Base-by-base conservation (phyloP, 768 basidiomycete species). In the Rhizopogon sp. region DNA sequence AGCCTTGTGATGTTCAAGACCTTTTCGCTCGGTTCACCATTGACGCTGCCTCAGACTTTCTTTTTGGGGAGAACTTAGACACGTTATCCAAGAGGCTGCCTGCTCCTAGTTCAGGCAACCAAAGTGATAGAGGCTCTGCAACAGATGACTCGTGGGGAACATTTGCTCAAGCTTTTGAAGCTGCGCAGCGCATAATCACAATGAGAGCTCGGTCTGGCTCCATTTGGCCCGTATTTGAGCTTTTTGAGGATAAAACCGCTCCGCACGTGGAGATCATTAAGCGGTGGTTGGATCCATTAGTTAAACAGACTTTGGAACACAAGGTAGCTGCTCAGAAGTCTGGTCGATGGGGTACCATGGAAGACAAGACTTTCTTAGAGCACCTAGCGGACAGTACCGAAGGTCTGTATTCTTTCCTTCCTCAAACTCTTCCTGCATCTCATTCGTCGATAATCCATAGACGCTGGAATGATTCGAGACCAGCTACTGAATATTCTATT, bases 401-500 rank as follows among this genome's bases (percentile, higher is more conserved):
- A 45, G 83, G 86, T 85, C 56, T 55, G 74, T 63, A 17, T 16
- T 52, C 35, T 44, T 51, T 51, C 42, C 49, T 39, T 31, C 17
- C 11, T 42, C 17, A 22, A 10, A 29, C 17, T 44, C 42, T 11
- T 54, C 29, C 25, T 65, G 62, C 31, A 60, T 10, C 33, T 20
- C 54, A 28, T 31, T 46, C 50, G 6, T 49, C 31, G 51, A 56
- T 25, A 39, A 50, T 50, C 50, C 55, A 55, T 61, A 91, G 89
- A 91, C 64, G 70, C 71, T 10, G 73, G 79, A 7, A 66, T 83
- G 42, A 87, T 93, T 53, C 82, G 87, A 20, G 88, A 92, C 69
- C 87, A 93, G 58, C 68, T 92, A 11, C 75, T 92, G 46, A 92
- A 82, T 63, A 82, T 91, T 66, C 72, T 93, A 2, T 72, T 92